These are phyloP conservation scores for Geosiphon pyriformis DNA, from an alignment of 192 early-diverging fungal genomes.

Conservation along the genomic window DNA sequence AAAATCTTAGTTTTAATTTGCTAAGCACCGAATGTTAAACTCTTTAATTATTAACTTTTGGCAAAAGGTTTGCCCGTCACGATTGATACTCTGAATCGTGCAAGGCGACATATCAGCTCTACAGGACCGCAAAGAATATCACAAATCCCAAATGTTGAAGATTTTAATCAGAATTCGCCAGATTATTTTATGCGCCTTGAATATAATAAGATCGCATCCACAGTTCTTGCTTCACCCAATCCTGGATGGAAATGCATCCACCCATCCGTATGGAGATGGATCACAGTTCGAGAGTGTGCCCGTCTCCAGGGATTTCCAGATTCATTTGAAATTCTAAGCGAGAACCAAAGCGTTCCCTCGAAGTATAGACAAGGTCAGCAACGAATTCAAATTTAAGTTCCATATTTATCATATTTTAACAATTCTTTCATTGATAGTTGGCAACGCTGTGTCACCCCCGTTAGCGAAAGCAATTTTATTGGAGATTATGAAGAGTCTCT, in stretches of 20 bases:
- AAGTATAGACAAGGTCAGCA: background rate
- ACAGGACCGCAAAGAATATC: no score
- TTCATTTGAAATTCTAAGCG: background rate
- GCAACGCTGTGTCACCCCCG: background rate
- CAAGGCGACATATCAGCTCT: no score
- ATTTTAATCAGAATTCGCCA: background rate
- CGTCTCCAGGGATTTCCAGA: background rate
- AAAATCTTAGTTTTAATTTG: background rate
- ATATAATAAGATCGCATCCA: background rate
- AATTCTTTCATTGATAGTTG: background rate
- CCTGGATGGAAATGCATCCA: background rate
- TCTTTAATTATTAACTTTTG: no score
- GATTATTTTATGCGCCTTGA: background rate
- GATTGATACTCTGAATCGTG: no score
- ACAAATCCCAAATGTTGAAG: no score
- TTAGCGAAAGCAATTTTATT: background rate
- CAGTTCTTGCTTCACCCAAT: background rate
- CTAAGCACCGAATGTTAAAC: no score
- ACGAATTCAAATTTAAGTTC: background rate
- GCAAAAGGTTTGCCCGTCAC: no score
- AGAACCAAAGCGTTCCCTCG: background rate
- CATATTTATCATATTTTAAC: background rate
- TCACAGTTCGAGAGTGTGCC: background rate
- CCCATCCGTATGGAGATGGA: background rate
- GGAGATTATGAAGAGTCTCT: no score